Evolutionary conservation across 345 rosid genomes (phyloP).

Genomic region (Melaleuca quinquenervia): DNA sequence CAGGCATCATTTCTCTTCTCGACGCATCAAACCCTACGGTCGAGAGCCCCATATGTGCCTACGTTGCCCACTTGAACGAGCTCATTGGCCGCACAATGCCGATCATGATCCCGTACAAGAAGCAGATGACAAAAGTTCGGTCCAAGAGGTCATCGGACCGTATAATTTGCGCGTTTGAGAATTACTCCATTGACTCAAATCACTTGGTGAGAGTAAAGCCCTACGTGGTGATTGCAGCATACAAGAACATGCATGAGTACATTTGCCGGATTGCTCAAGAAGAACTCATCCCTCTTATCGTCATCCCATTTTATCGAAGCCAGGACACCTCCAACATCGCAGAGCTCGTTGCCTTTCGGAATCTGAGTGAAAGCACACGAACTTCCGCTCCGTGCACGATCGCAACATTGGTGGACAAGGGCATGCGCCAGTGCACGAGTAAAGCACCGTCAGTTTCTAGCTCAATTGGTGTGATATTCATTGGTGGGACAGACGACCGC

Average conservation of each 20-base stretch:
- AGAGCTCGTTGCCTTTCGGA: not conserved
- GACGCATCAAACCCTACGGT: not conserved
- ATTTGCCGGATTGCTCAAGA: slow-evolving; percentile 12
- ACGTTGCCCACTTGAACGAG: slow-evolving; percentile 7
- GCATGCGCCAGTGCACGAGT: not conserved
- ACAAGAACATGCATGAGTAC: slow-evolving; percentile 11
- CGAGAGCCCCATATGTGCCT: slow-evolving; percentile 1
- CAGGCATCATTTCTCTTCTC: slow-evolving; percentile 8
- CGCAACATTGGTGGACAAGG: not conserved
- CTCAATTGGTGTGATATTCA: slow-evolving; percentile 15
- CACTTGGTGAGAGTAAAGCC: not conserved
- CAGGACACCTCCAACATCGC: slow-evolving; percentile 13
- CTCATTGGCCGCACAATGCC: slow-evolving; percentile 12
- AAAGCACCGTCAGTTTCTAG: not conserved
- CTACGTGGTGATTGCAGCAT: not conserved
- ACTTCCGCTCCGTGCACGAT: slow-evolving; percentile 1
- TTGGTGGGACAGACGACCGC: slow-evolving; percentile 23
- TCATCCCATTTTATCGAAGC: slow-evolving; percentile 11
- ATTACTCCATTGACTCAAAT: not conserved
- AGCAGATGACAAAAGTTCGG: not conserved
- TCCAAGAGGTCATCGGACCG: not conserved
- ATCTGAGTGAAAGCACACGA: not conserved
- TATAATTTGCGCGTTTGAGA: slow-evolving; percentile 10
- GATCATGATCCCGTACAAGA: slow-evolving; percentile 5
- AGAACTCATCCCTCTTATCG: slow-evolving; percentile 3